Evolutionary conservation across 176 grass and related monocot genomes (phyloP).

Genomic region (Chloris gayana): DNA sequence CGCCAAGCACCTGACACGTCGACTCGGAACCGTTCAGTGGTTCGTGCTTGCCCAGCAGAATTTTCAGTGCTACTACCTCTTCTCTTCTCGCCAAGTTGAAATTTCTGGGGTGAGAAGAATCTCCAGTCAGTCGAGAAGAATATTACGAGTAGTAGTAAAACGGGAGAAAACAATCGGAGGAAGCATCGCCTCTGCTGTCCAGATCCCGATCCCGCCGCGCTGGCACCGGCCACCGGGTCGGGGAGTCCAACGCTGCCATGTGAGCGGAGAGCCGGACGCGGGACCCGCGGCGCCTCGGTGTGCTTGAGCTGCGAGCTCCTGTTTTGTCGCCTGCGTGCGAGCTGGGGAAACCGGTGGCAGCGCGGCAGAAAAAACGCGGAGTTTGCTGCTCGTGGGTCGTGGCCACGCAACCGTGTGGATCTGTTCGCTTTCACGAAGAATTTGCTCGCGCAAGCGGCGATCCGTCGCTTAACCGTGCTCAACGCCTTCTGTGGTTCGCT

Average conservation of each 20-base stretch:
- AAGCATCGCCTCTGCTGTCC: not conserved
- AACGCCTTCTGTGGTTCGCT: too few species aligned
- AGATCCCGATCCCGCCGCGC: conserved; percentile 37
- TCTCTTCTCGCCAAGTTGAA: not conserved
- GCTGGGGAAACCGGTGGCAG: not conserved
- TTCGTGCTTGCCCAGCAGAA: too few species aligned
- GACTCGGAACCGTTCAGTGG: not conserved
- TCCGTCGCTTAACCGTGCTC: not conserved
- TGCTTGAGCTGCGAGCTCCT: conserved; percentile 25
- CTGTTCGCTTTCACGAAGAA: not conserved
- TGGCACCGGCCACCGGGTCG: conserved; percentile 8
- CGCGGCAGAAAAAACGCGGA: conserved; percentile 3
- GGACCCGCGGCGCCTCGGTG: not conserved
- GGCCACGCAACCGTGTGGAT: conserved; percentile 20
- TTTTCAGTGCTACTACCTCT: too few species aligned
- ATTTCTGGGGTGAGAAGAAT: conserved; percentile 9
- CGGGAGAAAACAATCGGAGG: not conserved
- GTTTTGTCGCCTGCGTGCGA: conserved; percentile 2
- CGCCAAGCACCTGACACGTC: not conserved
- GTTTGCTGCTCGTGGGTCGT: not conserved
- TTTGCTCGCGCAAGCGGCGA: not conserved
- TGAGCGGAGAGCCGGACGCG: conserved; percentile 2
- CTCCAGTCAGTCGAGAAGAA: not conserved
- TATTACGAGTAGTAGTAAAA: not conserved
- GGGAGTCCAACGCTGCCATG: conserved; percentile 10